Conservation (phyloP, 306 rosid species). For the Vigna trinervia region DNA sequence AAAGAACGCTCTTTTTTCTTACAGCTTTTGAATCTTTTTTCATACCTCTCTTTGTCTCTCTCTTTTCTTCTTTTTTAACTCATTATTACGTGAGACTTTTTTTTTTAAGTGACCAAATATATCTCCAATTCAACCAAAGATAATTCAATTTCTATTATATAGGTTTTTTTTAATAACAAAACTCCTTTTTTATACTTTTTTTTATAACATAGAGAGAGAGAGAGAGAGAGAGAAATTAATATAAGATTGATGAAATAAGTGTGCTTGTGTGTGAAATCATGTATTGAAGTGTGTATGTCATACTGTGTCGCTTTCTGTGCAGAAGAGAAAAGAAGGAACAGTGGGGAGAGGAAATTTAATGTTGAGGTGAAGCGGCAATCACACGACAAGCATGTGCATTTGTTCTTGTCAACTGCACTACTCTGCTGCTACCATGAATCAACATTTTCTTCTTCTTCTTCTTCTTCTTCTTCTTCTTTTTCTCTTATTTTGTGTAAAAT, state of each 20-base stretch:
- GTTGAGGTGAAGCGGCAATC: constrained; percentile 38
- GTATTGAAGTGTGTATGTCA: too few species aligned
- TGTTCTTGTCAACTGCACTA: neutral
- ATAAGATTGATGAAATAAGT: too few species aligned
- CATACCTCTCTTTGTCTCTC: constrained; percentile 1
- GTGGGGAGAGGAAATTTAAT: constrained; percentile 27
- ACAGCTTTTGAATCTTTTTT: constrained; percentile 37
- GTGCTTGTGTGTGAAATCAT: too few species aligned
- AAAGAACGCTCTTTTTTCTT: constrained; percentile 3
- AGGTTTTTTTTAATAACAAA: too few species aligned
- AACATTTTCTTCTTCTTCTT: neutral
- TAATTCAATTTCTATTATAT: too few species aligned
- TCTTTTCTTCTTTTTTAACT: neutral
- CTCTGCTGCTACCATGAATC: neutral
- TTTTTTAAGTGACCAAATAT: neutral
- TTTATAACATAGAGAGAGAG: too few species aligned
- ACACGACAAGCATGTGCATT: constrained; percentile 49
- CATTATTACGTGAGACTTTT: neutral
- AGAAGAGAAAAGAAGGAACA: neutral
- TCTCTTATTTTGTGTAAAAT: too few species aligned
- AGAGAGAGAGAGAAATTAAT: neutral
- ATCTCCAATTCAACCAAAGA: neutral
- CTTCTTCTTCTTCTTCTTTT: neutral
- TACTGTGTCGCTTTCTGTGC: constrained; percentile 8
- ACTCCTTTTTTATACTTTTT: too few species aligned